phyloP scores from a whole-genome alignment of 2,329 filamentous ascomycete genomes.

The Epichloe sp. region DNA sequence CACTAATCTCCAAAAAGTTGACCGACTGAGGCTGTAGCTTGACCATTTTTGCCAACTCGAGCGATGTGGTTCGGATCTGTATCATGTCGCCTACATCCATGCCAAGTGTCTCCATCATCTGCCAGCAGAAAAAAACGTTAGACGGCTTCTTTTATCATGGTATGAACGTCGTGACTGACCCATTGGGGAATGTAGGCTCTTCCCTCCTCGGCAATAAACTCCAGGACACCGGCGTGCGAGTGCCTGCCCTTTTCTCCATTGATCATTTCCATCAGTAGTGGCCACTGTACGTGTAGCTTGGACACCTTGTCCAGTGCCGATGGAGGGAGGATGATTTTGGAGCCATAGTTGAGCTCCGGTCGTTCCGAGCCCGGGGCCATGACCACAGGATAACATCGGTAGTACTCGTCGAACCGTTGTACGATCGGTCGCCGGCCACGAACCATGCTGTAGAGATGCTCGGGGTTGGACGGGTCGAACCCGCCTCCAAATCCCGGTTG shows the following conservation, averaged over 20 bases:
- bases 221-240: constrained; percentile 88
- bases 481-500: constrained; percentile 25
- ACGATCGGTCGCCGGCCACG: constrained; percentile 35
- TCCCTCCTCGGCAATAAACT: constrained; percentile 96
- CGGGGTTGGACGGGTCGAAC: constrained; percentile 34
- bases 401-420: constrained; percentile 95
- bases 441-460: constrained; percentile 36
- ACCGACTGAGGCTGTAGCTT: constrained; percentile 92
- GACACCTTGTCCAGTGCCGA: constrained; percentile 96
- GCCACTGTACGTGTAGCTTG: constrained; percentile 89
- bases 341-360: constrained; percentile 84
- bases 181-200: constrained; percentile 93
- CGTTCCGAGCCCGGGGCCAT: constrained; percentile 89
- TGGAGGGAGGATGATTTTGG: constrained; percentile 95
- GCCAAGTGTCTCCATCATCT: constrained; percentile 88
- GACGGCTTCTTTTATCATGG: not conserved
- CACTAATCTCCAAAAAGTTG: constrained; percentile 90
- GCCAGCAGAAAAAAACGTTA: not conserved
- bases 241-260: constrained; percentile 71
- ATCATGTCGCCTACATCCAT: constrained; percentile 90
- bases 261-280: constrained; percentile 89
- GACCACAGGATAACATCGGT: constrained; percentile 87
- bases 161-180: constrained; percentile 36
- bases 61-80: constrained; percentile 87
- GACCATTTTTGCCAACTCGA: constrained; percentile 82